Base-by-base conservation (phyloP, 140 eudicot species). In the Oenanthe javanica region DNA sequence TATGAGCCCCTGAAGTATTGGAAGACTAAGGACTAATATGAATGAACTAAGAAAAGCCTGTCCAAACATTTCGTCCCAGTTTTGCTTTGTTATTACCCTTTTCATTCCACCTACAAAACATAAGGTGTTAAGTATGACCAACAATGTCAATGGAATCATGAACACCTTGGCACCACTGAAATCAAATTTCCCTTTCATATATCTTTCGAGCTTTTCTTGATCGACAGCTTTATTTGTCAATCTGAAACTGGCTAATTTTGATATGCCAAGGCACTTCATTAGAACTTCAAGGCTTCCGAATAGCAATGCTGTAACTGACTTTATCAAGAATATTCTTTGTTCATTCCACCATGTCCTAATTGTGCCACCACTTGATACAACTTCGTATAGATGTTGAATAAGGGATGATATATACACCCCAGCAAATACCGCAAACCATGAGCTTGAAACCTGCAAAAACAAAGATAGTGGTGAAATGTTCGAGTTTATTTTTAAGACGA, bases 141-240 rank as follows among this genome's bases (percentile, higher is more conserved):
- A 77, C 77, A 84, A 0, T 6, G 86, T 79, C 51, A 93, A 69
- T 6, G 98, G 98, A 46, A 87, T 80, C 93, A 89, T 89, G 87
- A 91, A 89, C 88, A 87, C 80, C 77, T 83, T 84, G 4, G 97
- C 93, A 38, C 93, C 98, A 77, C 84, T 87, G 36, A 93, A 88
- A 76, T 93, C 93, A 77, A 93, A 93, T 21, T 50, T 84, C 46
- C 93, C 97, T 43, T 83, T 88, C 83, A 88, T 87, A 50, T 93
- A 91, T 73, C 82, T 93, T 23, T 82, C 86, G 27, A 88, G 86
- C 72, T 91, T 89, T 55, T 91, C 97, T 78, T 77, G 85, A 67
- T 93, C 93, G 16, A 88, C 80, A 47, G 86, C 97, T 82, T 93
- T 93, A 79, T 93, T 93, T 49, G 97, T 93, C 82, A 88, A 40